phyloP scores from a whole-genome alignment of 805 yeast species.

The Saccharomycopsis olivae region DNA sequence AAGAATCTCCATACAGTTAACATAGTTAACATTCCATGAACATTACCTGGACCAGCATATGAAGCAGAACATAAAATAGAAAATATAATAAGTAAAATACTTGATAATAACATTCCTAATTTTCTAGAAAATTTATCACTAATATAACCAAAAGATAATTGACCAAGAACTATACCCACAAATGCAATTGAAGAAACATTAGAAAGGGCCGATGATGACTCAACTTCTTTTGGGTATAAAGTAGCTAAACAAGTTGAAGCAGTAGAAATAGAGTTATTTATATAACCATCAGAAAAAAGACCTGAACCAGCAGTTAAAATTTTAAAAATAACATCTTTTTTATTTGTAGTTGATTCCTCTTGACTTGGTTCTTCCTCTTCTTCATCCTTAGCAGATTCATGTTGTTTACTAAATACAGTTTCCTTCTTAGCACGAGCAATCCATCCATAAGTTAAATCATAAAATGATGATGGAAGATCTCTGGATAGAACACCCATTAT shows the following conservation, averaged over 20 bases:
- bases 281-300: constrained; percentile 86
- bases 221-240: constrained; percentile 56
- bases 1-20: constrained; percentile 78
- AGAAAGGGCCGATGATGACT: constrained; percentile 56
- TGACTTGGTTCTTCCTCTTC: constrained; percentile 20
- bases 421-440: constrained; percentile 32
- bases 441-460: constrained; percentile 33
- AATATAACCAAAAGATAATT: constrained; percentile 66
- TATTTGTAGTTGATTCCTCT: constrained; percentile 11
- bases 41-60: constrained; percentile 67
- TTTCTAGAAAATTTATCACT: constrained; percentile 78
- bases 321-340: constrained; percentile 38
- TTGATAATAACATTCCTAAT: constrained; percentile 72
- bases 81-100: constrained; percentile 62
- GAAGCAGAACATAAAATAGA: constrained; percentile 73
- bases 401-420: constrained; percentile 28
- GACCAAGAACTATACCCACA: constrained; percentile 87
- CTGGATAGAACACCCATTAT: constrained; percentile 27
- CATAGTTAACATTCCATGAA: constrained; percentile 74
- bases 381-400: constrained; percentile 21
- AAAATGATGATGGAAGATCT: constrained; percentile 38
- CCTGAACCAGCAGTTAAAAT: constrained; percentile 86
- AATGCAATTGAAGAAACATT: constrained; percentile 84
- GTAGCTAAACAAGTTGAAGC: constrained; percentile 58
- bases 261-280: constrained; percentile 74